phyloP scores from a whole-genome alignment of 805 yeast genomes.

The Ogataea angusta region DNA sequence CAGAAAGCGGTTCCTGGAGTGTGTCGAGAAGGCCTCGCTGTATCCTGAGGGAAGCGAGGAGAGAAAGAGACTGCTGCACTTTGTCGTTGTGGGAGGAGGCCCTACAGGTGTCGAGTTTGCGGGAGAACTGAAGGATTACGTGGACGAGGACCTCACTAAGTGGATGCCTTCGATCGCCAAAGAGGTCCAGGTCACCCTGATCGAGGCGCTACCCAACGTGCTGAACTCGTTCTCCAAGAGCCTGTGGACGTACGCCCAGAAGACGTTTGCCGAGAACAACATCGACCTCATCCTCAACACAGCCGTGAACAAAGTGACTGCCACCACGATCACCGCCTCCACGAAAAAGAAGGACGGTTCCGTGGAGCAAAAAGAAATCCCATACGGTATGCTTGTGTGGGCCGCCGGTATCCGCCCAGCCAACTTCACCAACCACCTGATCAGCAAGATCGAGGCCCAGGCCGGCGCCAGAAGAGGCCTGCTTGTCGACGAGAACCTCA shows the following conservation, averaged over 20 bases:
- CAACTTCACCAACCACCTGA: constrained; percentile 42
- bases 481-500: constrained; percentile 45
- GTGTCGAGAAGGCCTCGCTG: constrained; percentile 51
- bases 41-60: constrained; percentile 51
- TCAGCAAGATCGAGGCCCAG: constrained; percentile 47
- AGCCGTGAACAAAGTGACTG: constrained; percentile 48
- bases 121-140: constrained; percentile 54
- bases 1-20: constrained; percentile 47
- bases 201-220: constrained; percentile 53
- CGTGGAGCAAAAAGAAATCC: constrained; percentile 38
- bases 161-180: constrained; percentile 54
- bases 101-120: constrained; percentile 60
- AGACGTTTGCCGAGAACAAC: constrained; percentile 49
- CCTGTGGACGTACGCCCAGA: constrained; percentile 49
- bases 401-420: constrained; percentile 58
- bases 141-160: constrained; percentile 50
- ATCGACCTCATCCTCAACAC: constrained; percentile 46
- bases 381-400: constrained; percentile 56
- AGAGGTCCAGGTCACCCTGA: constrained; percentile 47
- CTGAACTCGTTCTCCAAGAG: constrained; percentile 50
- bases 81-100: constrained; percentile 57
- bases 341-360: constrained; percentile 43
- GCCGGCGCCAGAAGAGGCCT: constrained; percentile 53
- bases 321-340: constrained; percentile 40
- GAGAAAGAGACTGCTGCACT: constrained; percentile 48